Percentiles rank a stretch among this genome's conserved stretches.
These are phyloP conservation scores for Yarrowia phangngaensis DNA, from an alignment of 805 yeast species.

Conservation along the genomic window DNA sequence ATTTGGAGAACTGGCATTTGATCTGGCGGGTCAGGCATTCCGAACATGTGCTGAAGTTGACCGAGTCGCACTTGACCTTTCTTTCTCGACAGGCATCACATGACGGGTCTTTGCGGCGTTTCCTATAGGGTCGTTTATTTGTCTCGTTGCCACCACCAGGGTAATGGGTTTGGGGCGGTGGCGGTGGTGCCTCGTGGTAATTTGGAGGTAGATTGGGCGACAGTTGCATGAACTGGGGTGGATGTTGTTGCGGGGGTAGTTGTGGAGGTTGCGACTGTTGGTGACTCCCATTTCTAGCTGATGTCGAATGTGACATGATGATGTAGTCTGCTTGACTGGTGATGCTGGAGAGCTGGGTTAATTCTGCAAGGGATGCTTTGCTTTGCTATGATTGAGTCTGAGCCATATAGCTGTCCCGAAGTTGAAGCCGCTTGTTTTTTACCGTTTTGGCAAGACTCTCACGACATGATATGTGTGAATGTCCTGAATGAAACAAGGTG, in stretches of 20 bases:
- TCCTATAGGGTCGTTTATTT: slow-evolving; percentile 34
- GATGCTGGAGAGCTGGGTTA: slow-evolving; percentile 14
- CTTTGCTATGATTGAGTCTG: too few species aligned
- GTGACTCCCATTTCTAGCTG: neutral
- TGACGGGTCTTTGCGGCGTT: slow-evolving; percentile 37
- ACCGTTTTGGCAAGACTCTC: too few species aligned
- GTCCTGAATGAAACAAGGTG: too few species aligned
- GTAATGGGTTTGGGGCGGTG: neutral
- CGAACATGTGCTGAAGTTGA: slow-evolving; percentile 36
- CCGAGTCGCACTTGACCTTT: slow-evolving; percentile 38
- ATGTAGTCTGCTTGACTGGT: slow-evolving; percentile 18
- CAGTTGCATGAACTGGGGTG: neutral
- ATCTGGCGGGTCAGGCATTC: slow-evolving; percentile 36
- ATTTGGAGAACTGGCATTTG: slow-evolving; percentile 37
- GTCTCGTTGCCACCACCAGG: slow-evolving; percentile 5
- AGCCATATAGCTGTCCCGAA: too few species aligned
- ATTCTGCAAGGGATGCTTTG: too few species aligned
- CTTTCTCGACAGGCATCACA: slow-evolving; percentile 39
- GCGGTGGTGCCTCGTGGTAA: neutral
- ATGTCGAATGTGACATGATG: slow-evolving; percentile 17
- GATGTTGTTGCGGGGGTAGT: neutral
- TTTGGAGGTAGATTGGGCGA: neutral
- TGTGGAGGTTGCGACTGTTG: neutral
- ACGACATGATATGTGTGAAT: too few species aligned
- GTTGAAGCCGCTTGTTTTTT: too few species aligned